Evolutionary conservation across 2,329 filamentous ascomycete genomes (phyloP), one percentile per base, ranked within the genome.

Genomic region (Sordariomycetes sp.): DNA sequence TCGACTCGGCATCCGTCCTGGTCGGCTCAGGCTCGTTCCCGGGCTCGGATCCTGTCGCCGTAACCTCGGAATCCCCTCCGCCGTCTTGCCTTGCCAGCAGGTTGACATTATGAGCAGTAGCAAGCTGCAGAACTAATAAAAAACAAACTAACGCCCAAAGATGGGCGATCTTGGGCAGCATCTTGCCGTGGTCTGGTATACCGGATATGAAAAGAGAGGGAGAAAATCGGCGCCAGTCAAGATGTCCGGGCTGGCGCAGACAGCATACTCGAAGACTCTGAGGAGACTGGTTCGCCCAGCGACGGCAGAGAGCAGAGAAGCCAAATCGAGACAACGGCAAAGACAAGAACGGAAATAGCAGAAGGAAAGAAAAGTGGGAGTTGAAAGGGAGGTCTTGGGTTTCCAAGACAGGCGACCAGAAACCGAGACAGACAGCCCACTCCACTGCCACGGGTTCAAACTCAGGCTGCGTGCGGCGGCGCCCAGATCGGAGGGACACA

Each of bases 111-210:
- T 57, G 53, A 9, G 58, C 59, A 16, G 48, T 44, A 15, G 51
- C 56, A 30, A 57, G 40, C 28, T 68, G 58, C 17, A 64, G 44
- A 27, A 50, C 48, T 7, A 40, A 32, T 9, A 26, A 27, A 16
- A 68, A 45, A 43, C 56, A 59, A 36, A 69, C 43, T 29, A 66
- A 41, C 23, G 53, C 53, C 53, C 53, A 59, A 28, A 60, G 35
- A 31, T 51, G 52, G 35, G 45, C 38, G 39, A 54, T 48, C 37
- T 45, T 55, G 17, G 44, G 41, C 33, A 55, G 39, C 64, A 65
- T 66, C 32, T 39, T 6, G 34, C 34, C 19, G 18, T 7, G 16
- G 15, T 12, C 16, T 4, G n/a, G n/a, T 28, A 8, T 28, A 14
- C 8, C 8, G n/a, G 25, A n/a, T 28, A n/a, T n/a, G n/a, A n/a